These are phyloP conservation scores for Colletotrichum endophyticum DNA, from an alignment of 2,329 filamentous ascomycete genomes.

Conservation along the genomic window DNA sequence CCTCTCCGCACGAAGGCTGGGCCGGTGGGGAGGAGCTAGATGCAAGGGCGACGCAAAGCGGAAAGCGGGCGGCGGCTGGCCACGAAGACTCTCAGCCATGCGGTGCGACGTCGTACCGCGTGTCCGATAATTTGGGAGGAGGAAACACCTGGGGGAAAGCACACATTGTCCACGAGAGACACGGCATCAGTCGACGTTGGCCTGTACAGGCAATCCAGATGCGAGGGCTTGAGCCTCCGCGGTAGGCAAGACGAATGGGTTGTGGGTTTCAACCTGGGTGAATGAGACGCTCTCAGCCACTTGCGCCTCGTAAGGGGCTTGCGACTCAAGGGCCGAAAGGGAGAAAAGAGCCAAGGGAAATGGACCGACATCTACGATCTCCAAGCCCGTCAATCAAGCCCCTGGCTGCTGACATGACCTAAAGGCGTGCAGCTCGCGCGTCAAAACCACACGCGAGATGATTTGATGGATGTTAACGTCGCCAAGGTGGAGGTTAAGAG, in stretches of 20 bases:
- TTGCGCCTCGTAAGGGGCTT: background rate
- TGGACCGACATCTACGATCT: background rate
- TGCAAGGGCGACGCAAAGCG: conserved; percentile 1
- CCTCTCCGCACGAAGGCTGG: background rate
- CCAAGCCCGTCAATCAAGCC: background rate
- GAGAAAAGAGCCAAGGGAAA: background rate
- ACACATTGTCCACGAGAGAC: background rate
- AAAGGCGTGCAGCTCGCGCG: background rate
- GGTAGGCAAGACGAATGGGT: background rate
- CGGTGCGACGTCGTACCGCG: conserved; percentile 4
- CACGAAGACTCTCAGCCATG: background rate
- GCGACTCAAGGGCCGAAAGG: background rate
- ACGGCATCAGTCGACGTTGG: background rate
- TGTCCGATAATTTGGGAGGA: background rate
- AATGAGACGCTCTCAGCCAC: background rate
- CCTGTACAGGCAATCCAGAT: background rate
- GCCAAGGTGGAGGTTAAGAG: background rate
- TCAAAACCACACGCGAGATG: background rate
- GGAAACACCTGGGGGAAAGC: background rate
- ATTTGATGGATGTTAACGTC: background rate
- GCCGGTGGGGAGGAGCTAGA: background rate
- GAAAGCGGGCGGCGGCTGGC: conserved; percentile 8
- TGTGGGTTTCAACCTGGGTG: background rate
- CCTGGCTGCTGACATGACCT: background rate
- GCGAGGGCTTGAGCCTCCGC: background rate